Percentiles rank a stretch among this genome's conserved stretches.
These are phyloP conservation scores for Penicillium atrosanguineum DNA, from an alignment of 495 filamentous ascomycete species.

Conservation along the genomic window DNA sequence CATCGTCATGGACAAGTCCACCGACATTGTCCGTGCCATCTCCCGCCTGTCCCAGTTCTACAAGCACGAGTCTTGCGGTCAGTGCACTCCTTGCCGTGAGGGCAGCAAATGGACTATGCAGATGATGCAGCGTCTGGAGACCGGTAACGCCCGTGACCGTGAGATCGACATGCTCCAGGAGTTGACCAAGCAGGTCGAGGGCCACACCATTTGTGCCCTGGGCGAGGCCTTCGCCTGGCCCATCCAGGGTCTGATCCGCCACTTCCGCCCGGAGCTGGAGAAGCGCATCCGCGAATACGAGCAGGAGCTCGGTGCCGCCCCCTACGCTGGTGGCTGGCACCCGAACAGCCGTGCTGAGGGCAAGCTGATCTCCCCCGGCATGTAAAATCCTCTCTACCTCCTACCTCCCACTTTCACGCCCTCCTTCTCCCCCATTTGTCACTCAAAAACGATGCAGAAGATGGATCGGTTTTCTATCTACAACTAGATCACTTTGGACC, in stretches of 20 bases:
- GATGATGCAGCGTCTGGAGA: slow-evolving; percentile 96
- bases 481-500: slow-evolving; percentile 24
- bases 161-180: slow-evolving; percentile 99
- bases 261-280: slow-evolving; percentile 95
- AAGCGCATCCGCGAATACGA: slow-evolving; percentile 76
- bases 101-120: slow-evolving; percentile 97
- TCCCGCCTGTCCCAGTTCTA: slow-evolving; percentile 93
- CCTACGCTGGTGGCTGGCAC: slow-evolving; percentile 85
- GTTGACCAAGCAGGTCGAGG: slow-evolving; percentile 98
- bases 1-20: slow-evolving; percentile 97
- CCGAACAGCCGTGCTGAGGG: slow-evolving; percentile 74
- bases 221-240: slow-evolving; percentile 99
- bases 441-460: slow-evolving; percentile 26
- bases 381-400: slow-evolving; percentile 33
- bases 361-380: slow-evolving; percentile 80
- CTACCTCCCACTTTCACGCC: slow-evolving; percentile 5
- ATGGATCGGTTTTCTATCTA: slow-evolving; percentile 11
- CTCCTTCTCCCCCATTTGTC: slow-evolving; percentile 10
- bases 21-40: slow-evolving; percentile 92
- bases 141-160: slow-evolving; percentile 77
- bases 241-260: slow-evolving; percentile 93
- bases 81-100: slow-evolving; percentile 97
- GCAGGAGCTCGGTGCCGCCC: slow-evolving; percentile 57
- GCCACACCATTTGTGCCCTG: slow-evolving; percentile 96
- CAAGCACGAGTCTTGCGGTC: slow-evolving; percentile 95